phyloP scores from a whole-genome alignment of 805 yeast species.

The Yarrowia sp. region DNA sequence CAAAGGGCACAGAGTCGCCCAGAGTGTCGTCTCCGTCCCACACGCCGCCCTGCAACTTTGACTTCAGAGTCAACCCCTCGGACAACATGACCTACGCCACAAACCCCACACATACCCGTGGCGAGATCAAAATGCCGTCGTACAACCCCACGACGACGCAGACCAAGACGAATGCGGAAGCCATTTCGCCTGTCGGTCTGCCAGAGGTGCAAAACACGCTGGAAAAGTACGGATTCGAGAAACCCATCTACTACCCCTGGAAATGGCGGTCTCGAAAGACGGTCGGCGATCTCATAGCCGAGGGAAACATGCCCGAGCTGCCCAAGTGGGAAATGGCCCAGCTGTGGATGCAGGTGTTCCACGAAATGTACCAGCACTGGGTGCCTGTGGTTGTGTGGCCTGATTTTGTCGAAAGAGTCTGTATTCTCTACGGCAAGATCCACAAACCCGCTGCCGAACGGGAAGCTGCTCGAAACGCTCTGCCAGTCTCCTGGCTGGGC shows the following conservation, averaged over 20 bases:
- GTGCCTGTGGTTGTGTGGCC: slow-evolving; percentile 47
- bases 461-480: slow-evolving; percentile 14
- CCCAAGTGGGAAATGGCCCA: slow-evolving; percentile 43
- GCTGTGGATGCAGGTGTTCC: slow-evolving; percentile 42
- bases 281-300: slow-evolving; percentile 27
- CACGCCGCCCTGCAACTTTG: slow-evolving; percentile 18
- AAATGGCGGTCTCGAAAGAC: slow-evolving; percentile 23
- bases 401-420: slow-evolving; percentile 41
- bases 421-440: slow-evolving; percentile 40
- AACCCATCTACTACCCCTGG: slow-evolving; percentile 41
- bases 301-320: slow-evolving; percentile 31
- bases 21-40: background rate
- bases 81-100: slow-evolving; percentile 32
- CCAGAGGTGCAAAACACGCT: slow-evolving; percentile 5
- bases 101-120: background rate
- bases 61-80: slow-evolving; percentile 28
- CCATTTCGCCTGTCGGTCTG: background rate
- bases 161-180: slow-evolving; percentile 30
- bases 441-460: slow-evolving; percentile 25
- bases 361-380: slow-evolving; percentile 45
- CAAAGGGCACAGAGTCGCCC: slow-evolving; percentile 19
- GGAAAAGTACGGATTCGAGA: slow-evolving; percentile 21
- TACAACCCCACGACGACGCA: slow-evolving; percentile 15
- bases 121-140: slow-evolving; percentile 23
- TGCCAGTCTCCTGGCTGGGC: slow-evolving; percentile 42